Percentiles rank a stretch among this genome's conserved stretches.
Conservation (phyloP, 2,329 filamentous ascomycete genomes). For the Alternaria triticina region DNA sequence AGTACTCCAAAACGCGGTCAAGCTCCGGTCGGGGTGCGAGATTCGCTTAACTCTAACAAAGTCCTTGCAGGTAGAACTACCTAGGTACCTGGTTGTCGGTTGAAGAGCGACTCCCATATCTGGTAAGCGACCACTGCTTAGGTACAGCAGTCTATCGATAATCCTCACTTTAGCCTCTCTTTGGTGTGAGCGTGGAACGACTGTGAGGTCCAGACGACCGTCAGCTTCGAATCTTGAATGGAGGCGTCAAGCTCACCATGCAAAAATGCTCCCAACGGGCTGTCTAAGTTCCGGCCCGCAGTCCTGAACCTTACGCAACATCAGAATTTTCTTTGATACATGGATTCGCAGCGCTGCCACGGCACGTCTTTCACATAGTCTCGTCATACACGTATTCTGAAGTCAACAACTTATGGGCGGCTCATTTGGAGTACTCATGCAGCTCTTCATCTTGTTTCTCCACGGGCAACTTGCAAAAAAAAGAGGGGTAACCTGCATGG, state of each 20-base stretch:
- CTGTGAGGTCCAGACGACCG: neutral
- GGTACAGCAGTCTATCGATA: neutral
- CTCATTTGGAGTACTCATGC: neutral
- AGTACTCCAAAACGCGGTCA: neutral
- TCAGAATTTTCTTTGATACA: neutral
- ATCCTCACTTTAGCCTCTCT: neutral
- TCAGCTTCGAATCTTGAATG: neutral
- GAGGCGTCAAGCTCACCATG: neutral
- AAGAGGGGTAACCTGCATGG: neutral
- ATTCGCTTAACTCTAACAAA: neutral
- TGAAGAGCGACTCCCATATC: neutral
- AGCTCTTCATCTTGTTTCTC: neutral
- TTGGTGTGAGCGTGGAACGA: neutral
- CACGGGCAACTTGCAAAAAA: neutral
- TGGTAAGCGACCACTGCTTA: neutral
- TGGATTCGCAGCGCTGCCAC: neutral
- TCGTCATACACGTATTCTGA: neutral
- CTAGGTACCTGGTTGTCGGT: neutral
- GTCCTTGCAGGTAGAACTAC: neutral
- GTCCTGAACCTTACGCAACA: neutral
- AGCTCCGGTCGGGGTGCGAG: neutral
- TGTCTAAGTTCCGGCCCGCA: conserved; percentile 1
- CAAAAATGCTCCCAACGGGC: neutral
- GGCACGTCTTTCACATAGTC: neutral
- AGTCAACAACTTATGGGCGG: neutral